Evolutionary conservation across 1,139 yeast genomes (phyloP).

Genomic region (Sugiyamaella xylanicola): DNA sequence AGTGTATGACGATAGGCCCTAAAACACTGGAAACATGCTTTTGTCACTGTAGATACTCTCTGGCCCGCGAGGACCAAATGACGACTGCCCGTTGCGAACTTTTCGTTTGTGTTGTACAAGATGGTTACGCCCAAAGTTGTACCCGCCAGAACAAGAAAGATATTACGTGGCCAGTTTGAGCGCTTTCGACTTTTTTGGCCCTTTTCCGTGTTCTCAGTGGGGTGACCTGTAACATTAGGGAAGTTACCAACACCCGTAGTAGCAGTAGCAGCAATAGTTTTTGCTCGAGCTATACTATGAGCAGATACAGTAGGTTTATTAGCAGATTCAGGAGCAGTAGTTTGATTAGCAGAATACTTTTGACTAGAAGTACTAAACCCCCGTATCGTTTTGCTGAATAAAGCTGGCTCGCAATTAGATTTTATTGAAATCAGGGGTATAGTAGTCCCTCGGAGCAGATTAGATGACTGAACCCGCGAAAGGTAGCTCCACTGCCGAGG

Average conservation of each 20-base stretch:
- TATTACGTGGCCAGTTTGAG: neutral
- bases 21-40: constrained; percentile 40
- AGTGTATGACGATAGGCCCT: constrained; percentile 58
- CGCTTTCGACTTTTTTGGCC: neutral
- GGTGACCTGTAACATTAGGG: neutral
- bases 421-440: too few species aligned
- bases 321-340: neutral
- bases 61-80: constrained; percentile 36
- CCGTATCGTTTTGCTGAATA: neutral
- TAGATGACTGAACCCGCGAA: too few species aligned
- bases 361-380: neutral
- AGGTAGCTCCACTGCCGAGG: neutral
- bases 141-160: constrained; percentile 16
- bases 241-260: neutral
- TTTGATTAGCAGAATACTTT: neutral
- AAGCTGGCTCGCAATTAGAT: neutral
- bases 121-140: constrained; percentile 28
- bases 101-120: constrained; percentile 44
- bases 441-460: too few species aligned
- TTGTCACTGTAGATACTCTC: constrained; percentile 40
- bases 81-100: constrained; percentile 41
- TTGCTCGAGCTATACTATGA: neutral
- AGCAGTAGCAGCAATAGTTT: neutral
- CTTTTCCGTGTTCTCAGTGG: neutral
- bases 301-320: neutral